Percentiles rank a stretch among this genome's conserved stretches.
These are phyloP conservation scores for Talaromyces liani DNA, from an alignment of 495 filamentous ascomycete species.

Conservation along the genomic window DNA sequence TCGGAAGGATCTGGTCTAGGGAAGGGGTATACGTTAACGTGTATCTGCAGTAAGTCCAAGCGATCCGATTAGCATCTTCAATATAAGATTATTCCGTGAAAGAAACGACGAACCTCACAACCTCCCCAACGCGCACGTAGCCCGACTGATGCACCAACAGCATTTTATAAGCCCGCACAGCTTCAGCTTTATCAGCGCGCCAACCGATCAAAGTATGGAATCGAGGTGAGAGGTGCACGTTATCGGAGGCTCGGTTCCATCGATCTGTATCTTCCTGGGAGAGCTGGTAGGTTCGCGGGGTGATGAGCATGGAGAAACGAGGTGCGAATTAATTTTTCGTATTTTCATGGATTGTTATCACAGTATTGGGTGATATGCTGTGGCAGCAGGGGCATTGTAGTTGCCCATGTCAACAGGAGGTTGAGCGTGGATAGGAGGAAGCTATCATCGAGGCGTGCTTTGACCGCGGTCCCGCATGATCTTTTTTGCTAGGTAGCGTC, in stretches of 20 bases:
- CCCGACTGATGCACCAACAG: conserved; percentile 83
- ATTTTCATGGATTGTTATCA: not conserved
- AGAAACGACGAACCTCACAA: conserved; percentile 51
- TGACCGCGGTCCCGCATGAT: not conserved
- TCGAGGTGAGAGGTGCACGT: conserved; percentile 15
- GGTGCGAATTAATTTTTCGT: not conserved
- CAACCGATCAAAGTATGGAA: conserved; percentile 36
- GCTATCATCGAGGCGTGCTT: conserved; percentile 4
- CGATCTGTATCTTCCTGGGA: conserved; percentile 33
- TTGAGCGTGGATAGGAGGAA: not conserved
- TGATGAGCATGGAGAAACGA: conserved; percentile 38
- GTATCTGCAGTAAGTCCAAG: conserved; percentile 44
- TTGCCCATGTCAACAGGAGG: not conserved
- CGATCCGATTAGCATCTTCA: conserved; percentile 10
- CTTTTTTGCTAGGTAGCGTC: not conserved
- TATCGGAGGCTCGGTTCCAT: conserved; percentile 14
- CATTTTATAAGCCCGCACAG: conserved; percentile 47
- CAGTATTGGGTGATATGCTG: not conserved
- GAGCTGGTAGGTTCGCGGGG: conserved; percentile 39
- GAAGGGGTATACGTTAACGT: conserved; percentile 91
- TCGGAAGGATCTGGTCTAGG: conserved; percentile 76
- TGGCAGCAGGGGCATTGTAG: not conserved
- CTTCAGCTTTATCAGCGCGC: conserved; percentile 19
- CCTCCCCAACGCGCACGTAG: conserved; percentile 85
- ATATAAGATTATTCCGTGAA: not conserved